A percentile compares a stretch with the other conserved stretches of the same genome.
These are phyloP conservation scores for Aureobasidium lini DNA, from an alignment of 2,329 filamentous ascomycete genomes.

Conservation along the genomic window DNA sequence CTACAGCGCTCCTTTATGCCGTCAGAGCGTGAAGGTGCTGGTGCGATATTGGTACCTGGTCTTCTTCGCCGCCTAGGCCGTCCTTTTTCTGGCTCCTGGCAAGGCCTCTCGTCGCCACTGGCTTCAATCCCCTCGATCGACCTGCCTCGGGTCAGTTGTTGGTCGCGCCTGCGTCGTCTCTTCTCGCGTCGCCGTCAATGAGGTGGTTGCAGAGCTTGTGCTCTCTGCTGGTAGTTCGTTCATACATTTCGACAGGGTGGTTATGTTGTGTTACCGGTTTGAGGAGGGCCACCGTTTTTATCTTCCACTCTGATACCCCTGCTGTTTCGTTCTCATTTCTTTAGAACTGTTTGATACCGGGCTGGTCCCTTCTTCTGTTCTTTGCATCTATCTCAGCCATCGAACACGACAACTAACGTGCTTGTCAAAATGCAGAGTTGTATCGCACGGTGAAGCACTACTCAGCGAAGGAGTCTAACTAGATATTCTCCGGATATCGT, in stretches of 20 bases:
- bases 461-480: too few relatives aligned
- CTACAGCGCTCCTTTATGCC: not conserved
- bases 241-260: not conserved
- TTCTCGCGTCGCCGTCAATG: not conserved
- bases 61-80: not conserved
- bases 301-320: not conserved
- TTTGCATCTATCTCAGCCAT: too few relatives aligned
- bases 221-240: not conserved
- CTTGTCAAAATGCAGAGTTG: too few relatives aligned
- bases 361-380: too few relatives aligned
- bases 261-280: not conserved
- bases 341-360: too few relatives aligned
- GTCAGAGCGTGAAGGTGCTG: not conserved
- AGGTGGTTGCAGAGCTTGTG: not conserved
- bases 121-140: not conserved
- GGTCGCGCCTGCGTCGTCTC: not conserved
- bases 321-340: not conserved
- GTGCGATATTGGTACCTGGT: not conserved
- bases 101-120: not conserved
- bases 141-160: not conserved
- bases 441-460: too few relatives aligned
- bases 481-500: too few relatives aligned
- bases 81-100: not conserved
- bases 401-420: too few relatives aligned
- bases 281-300: too few relatives aligned